These are phyloP conservation scores for Fusarium robinianum DNA, from an alignment of 2,329 filamentous ascomycete species.

Conservation along the genomic window DNA sequence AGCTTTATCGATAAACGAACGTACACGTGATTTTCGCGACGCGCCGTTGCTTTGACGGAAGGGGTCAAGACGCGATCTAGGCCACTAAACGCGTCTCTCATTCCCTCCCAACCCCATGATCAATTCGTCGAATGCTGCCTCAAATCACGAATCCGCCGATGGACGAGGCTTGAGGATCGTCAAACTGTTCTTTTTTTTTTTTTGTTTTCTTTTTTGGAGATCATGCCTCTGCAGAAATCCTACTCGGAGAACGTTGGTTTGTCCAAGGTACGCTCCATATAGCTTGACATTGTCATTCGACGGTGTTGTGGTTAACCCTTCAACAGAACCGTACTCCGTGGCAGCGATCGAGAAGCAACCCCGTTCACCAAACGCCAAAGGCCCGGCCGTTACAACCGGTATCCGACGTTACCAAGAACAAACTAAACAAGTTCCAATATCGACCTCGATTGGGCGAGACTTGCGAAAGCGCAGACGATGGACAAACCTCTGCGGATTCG, in stretches of 20 bases:
- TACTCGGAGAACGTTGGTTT: constrained; percentile 44
- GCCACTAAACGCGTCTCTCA: constrained; percentile 37
- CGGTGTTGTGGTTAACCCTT: constrained; percentile 13
- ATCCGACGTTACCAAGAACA: constrained; percentile 63
- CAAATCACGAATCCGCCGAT: constrained; percentile 22
- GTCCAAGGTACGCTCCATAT: constrained; percentile 45
- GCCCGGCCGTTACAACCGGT: constrained; percentile 52
- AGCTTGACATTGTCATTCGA: no score
- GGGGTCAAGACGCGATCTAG: constrained; percentile 32
- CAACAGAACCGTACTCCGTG: constrained; percentile 51
- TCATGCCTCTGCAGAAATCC: constrained; percentile 49
- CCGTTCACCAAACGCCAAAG: constrained; percentile 45
- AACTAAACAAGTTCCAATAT: constrained; percentile 61
- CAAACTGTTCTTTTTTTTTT: constrained; percentile 22
- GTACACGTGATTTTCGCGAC: constrained; percentile 30
- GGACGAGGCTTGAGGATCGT: constrained; percentile 18
- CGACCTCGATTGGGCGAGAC: constrained; percentile 31
- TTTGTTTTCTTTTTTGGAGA: constrained; percentile 20
- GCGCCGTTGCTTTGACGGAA: constrained; percentile 17
- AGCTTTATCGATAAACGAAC: constrained; percentile 40
- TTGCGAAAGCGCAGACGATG: constrained; percentile 23
- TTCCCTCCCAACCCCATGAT: constrained; percentile 12
- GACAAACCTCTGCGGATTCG: constrained; percentile 3
- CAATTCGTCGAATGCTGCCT: constrained; percentile 14
- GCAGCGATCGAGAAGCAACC: constrained; percentile 60